Evolutionary conservation across 768 basidiomycete species (phyloP), one percentile per base, ranked within the genome.

Genomic region (Cystobasidium ongulense): DNA sequence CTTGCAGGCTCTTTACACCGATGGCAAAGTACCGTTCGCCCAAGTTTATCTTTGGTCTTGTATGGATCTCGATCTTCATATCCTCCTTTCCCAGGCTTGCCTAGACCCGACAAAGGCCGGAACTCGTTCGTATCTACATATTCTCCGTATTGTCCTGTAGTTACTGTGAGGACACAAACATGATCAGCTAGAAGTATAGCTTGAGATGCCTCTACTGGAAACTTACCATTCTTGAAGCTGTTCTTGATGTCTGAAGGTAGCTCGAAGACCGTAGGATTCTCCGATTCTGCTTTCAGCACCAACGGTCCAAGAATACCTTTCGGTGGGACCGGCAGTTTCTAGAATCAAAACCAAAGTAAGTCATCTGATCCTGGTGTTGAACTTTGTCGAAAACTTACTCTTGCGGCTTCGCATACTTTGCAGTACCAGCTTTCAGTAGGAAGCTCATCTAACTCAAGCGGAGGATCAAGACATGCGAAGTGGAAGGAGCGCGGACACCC

Each of bases 401-500:
- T 74, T 82, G 74, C 90, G 83, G n/a, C 88, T 84, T 39, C 85
- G 84, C 62, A 87, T 84, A 8, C 87, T 86, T 82, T 88, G 79
- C 83, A 84, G 77, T 81, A 84, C 83, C 83, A 84, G 54, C 80
- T 80, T 70, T 83, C 82, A 10, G 91, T 90, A 15, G 90, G 89
- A 54, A 96, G 87, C 81, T 96, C 92, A 75, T 89, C 85, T 62
- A 87, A 84, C 75, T 93, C 90, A 84, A 97, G 86, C 25, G 96
- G 96, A 66, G 96, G 96, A 81, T 99, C 90, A 76, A 99, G 85
- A 81, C 96, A 99, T 86, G 90, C 88, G 74, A 98, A 87, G 82
- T 99, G 96, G 81, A 96, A 99, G 7, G 93, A 92, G 76, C 89
- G 84, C 39, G 95, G 91, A 80, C 96, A 99, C 23, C 94, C 93